A percentile compares a stretch with the other conserved stretches of the same genome.
Evolutionary conservation across 2,329 filamentous ascomycete species (phyloP).

Genomic region (Plenodomus tracheiphilus): DNA sequence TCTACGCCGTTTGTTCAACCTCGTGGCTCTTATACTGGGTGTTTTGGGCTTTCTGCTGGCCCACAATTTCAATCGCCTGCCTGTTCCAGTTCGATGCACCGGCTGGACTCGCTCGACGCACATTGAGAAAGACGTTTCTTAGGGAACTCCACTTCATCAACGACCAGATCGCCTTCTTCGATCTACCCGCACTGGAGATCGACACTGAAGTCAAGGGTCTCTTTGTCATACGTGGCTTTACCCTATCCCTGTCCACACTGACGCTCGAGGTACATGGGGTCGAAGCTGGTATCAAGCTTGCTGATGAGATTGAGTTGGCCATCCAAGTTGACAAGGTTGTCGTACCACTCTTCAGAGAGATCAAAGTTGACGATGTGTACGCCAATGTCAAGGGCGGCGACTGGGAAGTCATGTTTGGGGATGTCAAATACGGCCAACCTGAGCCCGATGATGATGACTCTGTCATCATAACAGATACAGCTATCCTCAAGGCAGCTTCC

Average conservation of each 20-base stretch:
- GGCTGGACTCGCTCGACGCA: constrained; percentile 42
- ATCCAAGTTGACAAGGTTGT: constrained; percentile 55
- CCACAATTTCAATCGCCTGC: constrained; percentile 47
- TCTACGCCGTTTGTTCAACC: constrained; percentile 53
- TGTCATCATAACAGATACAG: constrained; percentile 51
- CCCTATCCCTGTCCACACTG: constrained; percentile 55
- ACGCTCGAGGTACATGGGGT: constrained; percentile 57
- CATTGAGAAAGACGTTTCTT: constrained; percentile 43
- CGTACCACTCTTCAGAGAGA: constrained; percentile 53
- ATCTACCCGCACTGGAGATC: constrained; percentile 57
- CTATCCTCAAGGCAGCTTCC: constrained; percentile 50
- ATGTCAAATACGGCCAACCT: constrained; percentile 31
- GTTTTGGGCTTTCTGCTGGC: constrained; percentile 50
- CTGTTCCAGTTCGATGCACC: constrained; percentile 52
- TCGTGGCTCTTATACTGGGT: constrained; percentile 57
- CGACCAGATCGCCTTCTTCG: constrained; percentile 55
- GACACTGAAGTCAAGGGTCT: constrained; percentile 58
- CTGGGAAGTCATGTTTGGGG: constrained; percentile 54
- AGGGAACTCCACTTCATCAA: constrained; percentile 54
- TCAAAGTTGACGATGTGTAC: constrained; percentile 58
- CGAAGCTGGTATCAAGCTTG: constrained; percentile 57
- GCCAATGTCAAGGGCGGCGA: constrained; percentile 59
- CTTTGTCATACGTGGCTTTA: constrained; percentile 57
- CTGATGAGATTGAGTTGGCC: constrained; percentile 58
- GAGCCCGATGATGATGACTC: constrained; percentile 44